These are phyloP conservation scores for Diospyros lotus DNA, from an alignment of 148 eudicot genomes.

Conservation along the genomic window DNA sequence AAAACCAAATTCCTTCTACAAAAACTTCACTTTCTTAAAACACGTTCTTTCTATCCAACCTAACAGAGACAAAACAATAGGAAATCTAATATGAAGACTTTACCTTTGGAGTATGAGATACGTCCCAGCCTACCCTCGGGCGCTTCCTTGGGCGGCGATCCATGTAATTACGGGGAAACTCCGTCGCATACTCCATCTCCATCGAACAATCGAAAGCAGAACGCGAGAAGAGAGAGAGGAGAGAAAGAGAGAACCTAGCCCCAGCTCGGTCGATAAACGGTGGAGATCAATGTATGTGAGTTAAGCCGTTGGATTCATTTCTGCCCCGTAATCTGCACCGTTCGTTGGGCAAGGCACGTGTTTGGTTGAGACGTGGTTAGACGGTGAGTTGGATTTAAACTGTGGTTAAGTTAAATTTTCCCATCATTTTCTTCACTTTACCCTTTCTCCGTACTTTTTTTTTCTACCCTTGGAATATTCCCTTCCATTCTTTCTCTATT, in stretches of 20 bases:
- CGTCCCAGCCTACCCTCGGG: conserved; percentile 49
- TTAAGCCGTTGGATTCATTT: not conserved
- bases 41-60: not conserved
- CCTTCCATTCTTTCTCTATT: too few relatives aligned
- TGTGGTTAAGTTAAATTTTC: not conserved
- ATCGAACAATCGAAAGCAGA: not conserved
- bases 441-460: not conserved
- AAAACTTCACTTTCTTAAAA: not conserved
- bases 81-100: not conserved
- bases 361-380: not conserved
- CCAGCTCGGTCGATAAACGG: not conserved
- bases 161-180: conserved; percentile 37
- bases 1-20: not conserved
- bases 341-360: not conserved
- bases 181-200: conserved; percentile 47
- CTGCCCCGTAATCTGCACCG: not conserved
- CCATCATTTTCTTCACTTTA: not conserved
- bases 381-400: not conserved
- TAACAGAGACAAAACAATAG: not conserved
- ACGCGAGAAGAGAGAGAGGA: not conserved
- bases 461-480: too few relatives aligned
- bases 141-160: conserved; percentile 70
- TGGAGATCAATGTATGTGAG: not conserved
- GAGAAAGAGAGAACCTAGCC: conserved; percentile 10
- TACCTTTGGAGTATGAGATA: conserved; percentile 50